phyloP scores from a whole-genome alignment of 352 stramenopile genomes.

The Pythium utonaiense region DNA sequence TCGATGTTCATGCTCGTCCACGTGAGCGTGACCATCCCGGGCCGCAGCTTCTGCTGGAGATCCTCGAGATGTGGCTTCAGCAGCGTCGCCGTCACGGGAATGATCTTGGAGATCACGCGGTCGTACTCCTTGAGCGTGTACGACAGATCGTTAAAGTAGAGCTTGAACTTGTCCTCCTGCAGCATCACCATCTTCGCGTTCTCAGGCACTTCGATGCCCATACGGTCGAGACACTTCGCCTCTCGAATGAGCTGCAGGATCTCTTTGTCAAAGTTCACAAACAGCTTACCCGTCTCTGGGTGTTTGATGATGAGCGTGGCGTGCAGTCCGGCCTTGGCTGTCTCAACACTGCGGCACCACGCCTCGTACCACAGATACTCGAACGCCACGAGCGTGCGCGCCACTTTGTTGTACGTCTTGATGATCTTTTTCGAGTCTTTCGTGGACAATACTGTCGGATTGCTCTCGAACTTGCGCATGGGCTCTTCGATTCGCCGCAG shows the following conservation, averaged over 20 bases:
- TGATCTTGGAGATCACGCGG: constrained; percentile 95
- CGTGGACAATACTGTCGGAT: constrained; percentile 95
- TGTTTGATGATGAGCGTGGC: constrained; percentile 98
- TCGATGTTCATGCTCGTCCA: constrained; percentile 99
- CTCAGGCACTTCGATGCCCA: constrained; percentile 98
- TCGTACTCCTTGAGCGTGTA: constrained; percentile 97
- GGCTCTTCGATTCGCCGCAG: constrained; percentile 98
- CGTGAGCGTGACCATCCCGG: constrained; percentile 98
- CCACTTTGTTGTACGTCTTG: constrained; percentile 99
- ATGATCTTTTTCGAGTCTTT: constrained; percentile 98
- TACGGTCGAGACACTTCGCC: constrained; percentile 97
- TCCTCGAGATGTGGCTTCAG: constrained; percentile 97
- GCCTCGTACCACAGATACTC: constrained; percentile 99
- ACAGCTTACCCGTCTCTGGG: constrained; percentile 97
- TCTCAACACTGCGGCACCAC: constrained; percentile 97
- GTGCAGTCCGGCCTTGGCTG: constrained; percentile 96
- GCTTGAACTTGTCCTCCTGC: constrained; percentile 99
- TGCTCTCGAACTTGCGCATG: constrained; percentile 99
- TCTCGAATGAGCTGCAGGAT: constrained; percentile 97
- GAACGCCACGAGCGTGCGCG: constrained; percentile 96
- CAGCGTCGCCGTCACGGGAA: constrained; percentile 96
- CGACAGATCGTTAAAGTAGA: constrained; percentile 97
- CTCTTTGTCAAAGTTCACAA: constrained; percentile 99
- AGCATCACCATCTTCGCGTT: constrained; percentile 97
- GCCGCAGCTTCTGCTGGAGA: constrained; percentile 98